Conservation (phyloP, 73 alveolate species). For the Paramecium sexaurelia region DNA sequence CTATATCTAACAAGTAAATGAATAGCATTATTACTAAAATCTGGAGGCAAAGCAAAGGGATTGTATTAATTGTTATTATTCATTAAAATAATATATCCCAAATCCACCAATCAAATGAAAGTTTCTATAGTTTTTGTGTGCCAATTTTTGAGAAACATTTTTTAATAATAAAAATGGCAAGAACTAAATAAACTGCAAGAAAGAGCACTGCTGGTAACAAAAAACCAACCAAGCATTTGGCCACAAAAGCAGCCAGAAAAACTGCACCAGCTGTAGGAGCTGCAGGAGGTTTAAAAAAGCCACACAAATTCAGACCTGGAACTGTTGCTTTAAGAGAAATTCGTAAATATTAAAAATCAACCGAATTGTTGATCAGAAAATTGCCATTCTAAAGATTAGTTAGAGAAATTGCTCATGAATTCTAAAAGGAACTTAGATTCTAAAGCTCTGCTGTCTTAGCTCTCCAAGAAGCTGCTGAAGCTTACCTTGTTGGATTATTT, state of each 20-base stretch:
- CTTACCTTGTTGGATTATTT: conserved; percentile 89
- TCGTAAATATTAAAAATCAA: conserved; percentile 84
- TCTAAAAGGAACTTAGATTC: conserved; percentile 93
- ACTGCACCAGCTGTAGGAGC: conserved; percentile 79
- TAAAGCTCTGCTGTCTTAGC: conserved; percentile 92
- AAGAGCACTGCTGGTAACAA: conserved; percentile 78
- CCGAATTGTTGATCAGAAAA: conserved; percentile 89
- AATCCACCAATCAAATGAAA: conserved; percentile 48
- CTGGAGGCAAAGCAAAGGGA: conserved; percentile 14
- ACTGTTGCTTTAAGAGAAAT: conserved; percentile 92
- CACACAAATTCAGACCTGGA: conserved; percentile 93
- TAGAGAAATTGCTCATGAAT: conserved; percentile 91
- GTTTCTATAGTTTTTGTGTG: not conserved
- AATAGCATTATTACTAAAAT: not conserved
- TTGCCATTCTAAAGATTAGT: conserved; percentile 96
- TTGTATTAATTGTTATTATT: not conserved
- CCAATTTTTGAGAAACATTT: not conserved
- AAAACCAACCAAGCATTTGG: conserved; percentile 82
- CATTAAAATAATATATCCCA: conserved; percentile 31
- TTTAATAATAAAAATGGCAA: conserved; percentile 68
- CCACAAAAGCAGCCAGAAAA: conserved; percentile 89
- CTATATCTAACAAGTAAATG: not conserved
- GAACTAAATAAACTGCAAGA: conserved; percentile 78
- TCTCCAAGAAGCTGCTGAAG: conserved; percentile 94
- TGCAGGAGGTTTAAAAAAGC: conserved; percentile 80